Conservation (phyloP, 768 basidiomycete species). For the Cantharellus cinnabarinus region DNA sequence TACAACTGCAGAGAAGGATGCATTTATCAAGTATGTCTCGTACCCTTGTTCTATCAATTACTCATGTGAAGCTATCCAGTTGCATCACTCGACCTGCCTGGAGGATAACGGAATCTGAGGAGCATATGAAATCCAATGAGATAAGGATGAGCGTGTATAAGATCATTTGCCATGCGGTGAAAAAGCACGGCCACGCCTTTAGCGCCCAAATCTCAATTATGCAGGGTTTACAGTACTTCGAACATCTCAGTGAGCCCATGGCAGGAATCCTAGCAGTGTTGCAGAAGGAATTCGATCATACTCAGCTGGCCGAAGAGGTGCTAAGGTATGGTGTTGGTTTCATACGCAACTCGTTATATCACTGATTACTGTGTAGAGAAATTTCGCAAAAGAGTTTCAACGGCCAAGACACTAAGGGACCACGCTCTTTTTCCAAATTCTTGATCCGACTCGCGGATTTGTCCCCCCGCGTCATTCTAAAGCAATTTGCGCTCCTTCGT, state of each 20-base stretch:
- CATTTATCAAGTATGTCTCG: slow-evolving; percentile 56
- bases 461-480: slow-evolving; percentile 58
- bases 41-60: neutral
- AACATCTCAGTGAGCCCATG: slow-evolving; percentile 86
- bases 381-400: slow-evolving; percentile 60
- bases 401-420: slow-evolving; percentile 70
- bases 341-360: neutral
- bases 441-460: slow-evolving; percentile 62
- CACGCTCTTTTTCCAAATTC: slow-evolving; percentile 70
- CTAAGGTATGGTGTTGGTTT: slow-evolving; percentile 25
- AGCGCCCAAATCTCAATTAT: slow-evolving; percentile 69
- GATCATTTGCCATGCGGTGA: slow-evolving; percentile 78
- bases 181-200: slow-evolving; percentile 67
- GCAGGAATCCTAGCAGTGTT: slow-evolving; percentile 71
- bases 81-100: slow-evolving; percentile 81
- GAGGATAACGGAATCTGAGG: slow-evolving; percentile 66
- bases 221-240: slow-evolving; percentile 80
- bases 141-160: slow-evolving; percentile 67
- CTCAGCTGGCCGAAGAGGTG: slow-evolving; percentile 79
- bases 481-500: slow-evolving; percentile 73
- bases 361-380: slow-evolving; percentile 28
- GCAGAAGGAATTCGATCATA: slow-evolving; percentile 69
- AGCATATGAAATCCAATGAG: slow-evolving; percentile 60
- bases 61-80: slow-evolving; percentile 19
- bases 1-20: slow-evolving; percentile 66